These are phyloP conservation scores for Kalmusia sp. DNA, from an alignment of 2,329 filamentous ascomycete species.

Conservation along the genomic window DNA sequence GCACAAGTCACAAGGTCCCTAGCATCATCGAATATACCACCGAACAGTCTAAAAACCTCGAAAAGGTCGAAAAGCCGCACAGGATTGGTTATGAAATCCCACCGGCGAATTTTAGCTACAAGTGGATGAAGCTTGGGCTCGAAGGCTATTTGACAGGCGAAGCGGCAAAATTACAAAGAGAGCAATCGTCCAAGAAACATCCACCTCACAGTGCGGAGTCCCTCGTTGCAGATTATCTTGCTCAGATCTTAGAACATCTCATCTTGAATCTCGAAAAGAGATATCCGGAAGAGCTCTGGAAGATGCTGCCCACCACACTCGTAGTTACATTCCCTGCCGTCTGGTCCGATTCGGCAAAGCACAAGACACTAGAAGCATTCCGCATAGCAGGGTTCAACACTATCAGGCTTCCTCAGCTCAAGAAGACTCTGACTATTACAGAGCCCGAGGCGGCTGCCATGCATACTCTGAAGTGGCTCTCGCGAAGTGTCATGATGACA, in stretches of 20 bases:
- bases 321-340: slow-evolving; percentile 36
- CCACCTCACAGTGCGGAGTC: too few relatives aligned
- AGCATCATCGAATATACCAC: too few relatives aligned
- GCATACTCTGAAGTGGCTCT: slow-evolving; percentile 26
- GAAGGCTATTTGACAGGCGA: too few relatives aligned
- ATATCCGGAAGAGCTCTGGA: slow-evolving; percentile 29
- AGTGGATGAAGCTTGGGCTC: too few relatives aligned
- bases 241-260: slow-evolving; percentile 24
- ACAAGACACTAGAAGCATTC: slow-evolving; percentile 24
- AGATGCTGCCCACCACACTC: slow-evolving; percentile 21
- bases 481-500: slow-evolving; percentile 14
- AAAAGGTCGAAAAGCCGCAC: too few relatives aligned
- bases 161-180: too few relatives aligned
- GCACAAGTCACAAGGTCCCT: too few relatives aligned
- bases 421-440: slow-evolving; percentile 8
- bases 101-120: too few relatives aligned
- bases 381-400: slow-evolving; percentile 28
- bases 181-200: too few relatives aligned
- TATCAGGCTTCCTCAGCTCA: slow-evolving; percentile 10
- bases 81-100: too few relatives aligned
- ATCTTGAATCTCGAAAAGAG: slow-evolving; percentile 28
- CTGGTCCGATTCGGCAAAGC: slow-evolving; percentile 33
- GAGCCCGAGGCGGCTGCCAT: slow-evolving; percentile 40
- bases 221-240: slow-evolving; percentile 40
- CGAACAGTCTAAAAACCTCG: too few relatives aligned